phyloP scores from a whole-genome alignment of 352 stramenopile genomes.

The Pythium phragmitis region DNA sequence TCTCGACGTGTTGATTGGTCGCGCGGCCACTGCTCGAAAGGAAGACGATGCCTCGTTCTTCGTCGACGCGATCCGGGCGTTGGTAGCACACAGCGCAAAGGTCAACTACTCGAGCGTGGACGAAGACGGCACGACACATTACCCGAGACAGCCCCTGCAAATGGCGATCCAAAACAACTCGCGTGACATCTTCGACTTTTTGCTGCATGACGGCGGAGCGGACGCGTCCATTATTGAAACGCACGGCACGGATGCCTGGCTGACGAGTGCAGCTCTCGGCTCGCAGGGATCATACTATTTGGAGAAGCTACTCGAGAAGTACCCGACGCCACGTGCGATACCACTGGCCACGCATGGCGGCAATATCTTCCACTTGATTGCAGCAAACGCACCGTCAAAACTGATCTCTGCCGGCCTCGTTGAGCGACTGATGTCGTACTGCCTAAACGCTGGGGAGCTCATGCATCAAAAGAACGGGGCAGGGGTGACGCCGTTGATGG shows the following conservation, averaged over 20 bases:
- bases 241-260: slow-evolving; percentile 54
- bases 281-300: slow-evolving; percentile 40
- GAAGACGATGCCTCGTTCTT: slow-evolving; percentile 34
- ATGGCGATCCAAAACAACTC: slow-evolving; percentile 46
- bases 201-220: slow-evolving; percentile 40
- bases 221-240: slow-evolving; percentile 33
- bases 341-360: slow-evolving; percentile 17
- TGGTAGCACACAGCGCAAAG: slow-evolving; percentile 6
- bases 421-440: slow-evolving; percentile 34
- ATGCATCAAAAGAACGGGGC: slow-evolving; percentile 41
- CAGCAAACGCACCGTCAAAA: slow-evolving; percentile 12
- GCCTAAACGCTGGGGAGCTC: slow-evolving; percentile 29
- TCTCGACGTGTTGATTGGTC: slow-evolving; percentile 46
- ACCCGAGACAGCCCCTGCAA: slow-evolving; percentile 44
- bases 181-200: slow-evolving; percentile 41
- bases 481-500: slow-evolving; percentile 51
- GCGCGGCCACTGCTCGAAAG: slow-evolving; percentile 15
- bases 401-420: slow-evolving; percentile 34
- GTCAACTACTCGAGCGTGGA: slow-evolving; percentile 28
- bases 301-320: slow-evolving; percentile 41
- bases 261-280: slow-evolving; percentile 39
- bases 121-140: slow-evolving; percentile 26
- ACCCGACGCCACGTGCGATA: slow-evolving; percentile 13
- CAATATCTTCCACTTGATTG: slow-evolving; percentile 69
- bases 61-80: slow-evolving; percentile 26